These are phyloP conservation scores for Fusarium sp. DNA, from an alignment of 2,329 filamentous ascomycete genomes.

Conservation along the genomic window DNA sequence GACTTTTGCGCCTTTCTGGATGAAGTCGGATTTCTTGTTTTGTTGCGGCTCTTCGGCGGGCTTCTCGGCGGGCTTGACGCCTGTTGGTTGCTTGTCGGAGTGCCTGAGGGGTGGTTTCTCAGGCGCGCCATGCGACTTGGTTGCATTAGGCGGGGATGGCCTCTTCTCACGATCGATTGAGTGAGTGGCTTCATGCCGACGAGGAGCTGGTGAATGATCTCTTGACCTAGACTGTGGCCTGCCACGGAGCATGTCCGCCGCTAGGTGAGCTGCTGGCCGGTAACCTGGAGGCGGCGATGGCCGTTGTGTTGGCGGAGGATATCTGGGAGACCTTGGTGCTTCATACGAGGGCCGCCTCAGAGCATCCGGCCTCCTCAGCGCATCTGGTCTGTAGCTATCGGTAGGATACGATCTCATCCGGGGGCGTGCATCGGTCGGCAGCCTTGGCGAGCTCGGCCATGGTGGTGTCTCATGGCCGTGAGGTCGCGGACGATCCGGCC, in stretches of 20 bases:
- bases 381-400: slow-evolving; percentile 31
- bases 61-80: slow-evolving; percentile 9
- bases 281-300: slow-evolving; percentile 30
- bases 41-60: not conserved
- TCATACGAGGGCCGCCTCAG: slow-evolving; percentile 39
- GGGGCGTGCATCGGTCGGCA: slow-evolving; percentile 14
- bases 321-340: slow-evolving; percentile 19
- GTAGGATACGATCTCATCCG: slow-evolving; percentile 34
- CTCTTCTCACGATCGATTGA: not conserved
- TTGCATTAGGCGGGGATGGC: not conserved
- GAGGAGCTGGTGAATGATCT: slow-evolving; percentile 14
- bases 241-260: slow-evolving; percentile 25
- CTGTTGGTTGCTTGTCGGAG: not conserved
- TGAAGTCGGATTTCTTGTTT: slow-evolving; percentile 31
- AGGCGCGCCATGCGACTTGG: not conserved
- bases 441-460: slow-evolving; percentile 5
- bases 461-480: slow-evolving; percentile 17
- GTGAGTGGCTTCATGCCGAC: not conserved
- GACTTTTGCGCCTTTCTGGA: slow-evolving; percentile 45
- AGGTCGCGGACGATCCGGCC: slow-evolving; percentile 4
- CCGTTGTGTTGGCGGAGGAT: slow-evolving; percentile 4
- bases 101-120: not conserved
- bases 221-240: slow-evolving; percentile 32
- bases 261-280: slow-evolving; percentile 21
- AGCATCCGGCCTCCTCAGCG: slow-evolving; percentile 22